These are phyloP conservation scores for Citeromyces matritensis DNA, from an alignment of 805 yeast genomes.

Conservation along the genomic window DNA sequence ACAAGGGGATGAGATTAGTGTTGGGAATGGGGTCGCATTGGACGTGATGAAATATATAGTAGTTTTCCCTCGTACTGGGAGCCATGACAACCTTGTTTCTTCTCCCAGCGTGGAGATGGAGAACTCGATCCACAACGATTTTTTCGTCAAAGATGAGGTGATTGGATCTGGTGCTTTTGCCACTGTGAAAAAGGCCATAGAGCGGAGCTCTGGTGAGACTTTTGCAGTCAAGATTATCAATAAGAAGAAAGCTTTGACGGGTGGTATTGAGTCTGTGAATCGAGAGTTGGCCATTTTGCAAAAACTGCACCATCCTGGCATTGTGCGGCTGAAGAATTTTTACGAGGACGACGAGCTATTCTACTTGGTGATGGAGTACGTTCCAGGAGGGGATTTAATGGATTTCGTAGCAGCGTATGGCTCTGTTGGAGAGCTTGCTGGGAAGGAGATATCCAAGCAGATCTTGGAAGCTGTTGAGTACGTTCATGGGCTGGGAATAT, in stretches of 20 bases:
- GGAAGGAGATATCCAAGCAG: conserved; percentile 75
- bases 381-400: conserved; percentile 95
- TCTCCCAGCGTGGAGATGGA: not conserved
- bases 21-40: conserved; percentile 71
- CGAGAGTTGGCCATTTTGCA: conserved; percentile 75
- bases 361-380: conserved; percentile 89
- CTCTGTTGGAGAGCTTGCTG: conserved; percentile 81
- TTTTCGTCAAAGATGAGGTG: conserved; percentile 67
- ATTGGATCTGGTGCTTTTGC: conserved; percentile 99
- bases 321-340: conserved; percentile 70
- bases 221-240: conserved; percentile 87
- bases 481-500: conserved; percentile 79
- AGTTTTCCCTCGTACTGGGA: conserved; percentile 21
- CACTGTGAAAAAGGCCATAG: conserved; percentile 81
- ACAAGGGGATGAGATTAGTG: conserved; percentile 88
- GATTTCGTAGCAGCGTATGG: conserved; percentile 92
- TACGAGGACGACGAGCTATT: conserved; percentile 73
- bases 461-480: conserved; percentile 72
- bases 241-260: conserved; percentile 62
- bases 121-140: conserved; percentile 24
- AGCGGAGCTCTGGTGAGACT: conserved; percentile 70
- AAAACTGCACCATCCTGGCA: conserved; percentile 69
- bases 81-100: not conserved
- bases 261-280: conserved; percentile 67
- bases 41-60: conserved; percentile 47